Evolutionary conservation across 306 rosid genomes (phyloP), one percentile per base, ranked within the genome.

Genomic region (Biancaea sappan): DNA sequence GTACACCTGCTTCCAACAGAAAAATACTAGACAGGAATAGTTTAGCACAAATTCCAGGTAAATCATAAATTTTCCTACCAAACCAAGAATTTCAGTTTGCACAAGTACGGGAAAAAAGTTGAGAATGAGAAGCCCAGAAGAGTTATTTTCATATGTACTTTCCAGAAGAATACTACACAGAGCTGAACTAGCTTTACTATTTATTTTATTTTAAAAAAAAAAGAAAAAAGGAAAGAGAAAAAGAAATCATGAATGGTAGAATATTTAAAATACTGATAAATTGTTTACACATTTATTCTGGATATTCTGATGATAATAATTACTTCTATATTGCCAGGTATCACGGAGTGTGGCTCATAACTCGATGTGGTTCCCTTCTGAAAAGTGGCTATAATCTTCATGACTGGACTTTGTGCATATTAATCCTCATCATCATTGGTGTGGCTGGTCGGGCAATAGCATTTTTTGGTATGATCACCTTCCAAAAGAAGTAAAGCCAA

Each of bases 261-360:
- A 34, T 34, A 8, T 34, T 34, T 34, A 8, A 34, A 4, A 3
- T 3, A 2, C 37, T 8, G 44, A 2, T 41, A 11, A 38, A 8
- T 34, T 19, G 29, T 44, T 41, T n/a, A 10, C 31, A 25, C 18
- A 58, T 37, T 64, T 25, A 64, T 51, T 19, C 7, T 31, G 69
- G 21, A 16, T 67, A 41, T 21, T 38, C 2, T 22, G 8, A 5
- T 24, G 12, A n/a, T 57, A 66, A 4, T 18, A 0, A 76, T 41
- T 22, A 38, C 28, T 26, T 56, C 6, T 16, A 13, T 2, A 31
- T 16, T 70, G 51, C 81, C 81, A 91, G 97, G 88, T 87, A 91
- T 50, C 59, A 77, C 53, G 97, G 97, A 62, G 94, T 89, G 66
- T 91, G 97, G 97, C 90, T 87, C 66, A 56, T 91, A 79, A 87